Percentiles rank a stretch among this genome's conserved stretches.
Evolutionary conservation across 2,329 filamentous ascomycete genomes (phyloP).

Genomic region (Elsinoe batatas): DNA sequence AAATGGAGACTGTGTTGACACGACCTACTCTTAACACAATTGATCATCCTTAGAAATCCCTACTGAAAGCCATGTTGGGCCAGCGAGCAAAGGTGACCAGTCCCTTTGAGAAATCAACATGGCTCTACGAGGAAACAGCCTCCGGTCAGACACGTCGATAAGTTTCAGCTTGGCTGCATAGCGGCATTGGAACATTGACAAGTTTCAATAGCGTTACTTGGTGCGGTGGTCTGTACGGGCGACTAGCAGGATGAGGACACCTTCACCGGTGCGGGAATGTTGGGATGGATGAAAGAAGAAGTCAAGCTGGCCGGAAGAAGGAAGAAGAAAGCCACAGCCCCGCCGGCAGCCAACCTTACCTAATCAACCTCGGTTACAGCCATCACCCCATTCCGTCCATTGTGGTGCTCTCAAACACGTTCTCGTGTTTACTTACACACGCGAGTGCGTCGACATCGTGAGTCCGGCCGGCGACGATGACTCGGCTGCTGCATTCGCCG

Average conservation of each 20-base stretch:
- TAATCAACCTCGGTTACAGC: background rate
- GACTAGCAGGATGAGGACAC: background rate
- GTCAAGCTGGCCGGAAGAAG: background rate
- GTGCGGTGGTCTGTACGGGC: background rate
- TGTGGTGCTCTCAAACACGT: background rate
- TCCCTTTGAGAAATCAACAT: background rate
- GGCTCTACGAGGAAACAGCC: background rate
- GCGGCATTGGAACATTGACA: background rate
- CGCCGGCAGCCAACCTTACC: background rate
- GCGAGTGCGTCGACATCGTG: too few relatives aligned
- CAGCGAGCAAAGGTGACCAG: background rate
- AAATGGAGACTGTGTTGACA: background rate
- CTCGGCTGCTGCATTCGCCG: background rate
- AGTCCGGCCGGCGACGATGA: background rate
- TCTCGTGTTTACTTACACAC: too few relatives aligned
- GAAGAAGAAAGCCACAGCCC: background rate
- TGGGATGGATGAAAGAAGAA: background rate
- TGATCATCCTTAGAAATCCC: background rate
- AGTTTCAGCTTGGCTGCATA: background rate
- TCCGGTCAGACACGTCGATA: constrained; percentile 1
- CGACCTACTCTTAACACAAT: background rate
- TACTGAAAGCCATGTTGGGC: background rate
- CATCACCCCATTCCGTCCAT: background rate
- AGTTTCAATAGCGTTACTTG: background rate
- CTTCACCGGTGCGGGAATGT: background rate